Conservation (phyloP, 1,284 basidiomycete species). For the Rhodotorula sp. region DNA sequence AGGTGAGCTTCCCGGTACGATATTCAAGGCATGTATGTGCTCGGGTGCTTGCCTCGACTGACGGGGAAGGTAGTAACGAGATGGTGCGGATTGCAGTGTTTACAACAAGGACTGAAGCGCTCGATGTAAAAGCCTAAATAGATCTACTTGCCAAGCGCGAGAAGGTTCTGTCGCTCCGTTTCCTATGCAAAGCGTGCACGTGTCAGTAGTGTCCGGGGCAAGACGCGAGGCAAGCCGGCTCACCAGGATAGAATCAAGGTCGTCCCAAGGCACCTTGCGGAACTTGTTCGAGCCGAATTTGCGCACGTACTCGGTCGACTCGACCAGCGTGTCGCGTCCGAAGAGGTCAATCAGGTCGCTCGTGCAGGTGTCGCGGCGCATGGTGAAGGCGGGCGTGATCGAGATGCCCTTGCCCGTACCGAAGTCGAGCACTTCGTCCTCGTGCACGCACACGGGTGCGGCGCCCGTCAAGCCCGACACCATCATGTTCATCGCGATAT, state of each 20-base stretch:
- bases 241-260: conserved; percentile 2
- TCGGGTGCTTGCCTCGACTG: too few species aligned
- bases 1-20: too few species aligned
- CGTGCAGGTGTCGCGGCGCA: conserved; percentile 8
- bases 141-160: background rate
- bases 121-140: too few species aligned
- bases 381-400: conserved; percentile 2
- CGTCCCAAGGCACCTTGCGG: conserved; percentile 10
- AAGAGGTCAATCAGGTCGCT: conserved; percentile 6
- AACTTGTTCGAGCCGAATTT: conserved; percentile 9
- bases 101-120: too few species aligned
- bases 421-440: conserved; percentile 9
- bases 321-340: conserved; percentile 3
- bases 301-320: conserved; percentile 5
- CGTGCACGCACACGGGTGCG: conserved; percentile 11
- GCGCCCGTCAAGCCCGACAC: conserved; percentile 2
- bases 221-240: background rate
- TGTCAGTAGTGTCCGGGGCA: background rate
- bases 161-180: background rate
- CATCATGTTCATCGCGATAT: conserved; percentile 12
- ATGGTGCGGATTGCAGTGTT: too few species aligned
- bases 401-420: conserved; percentile 5
- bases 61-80: too few species aligned
- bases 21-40: too few species aligned
- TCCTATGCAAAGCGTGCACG: background rate